A percentile compares a stretch with the other conserved stretches of the same genome.
Evolutionary conservation across 768 basidiomycete species (phyloP).

Genomic region (Amanita muscaria): DNA sequence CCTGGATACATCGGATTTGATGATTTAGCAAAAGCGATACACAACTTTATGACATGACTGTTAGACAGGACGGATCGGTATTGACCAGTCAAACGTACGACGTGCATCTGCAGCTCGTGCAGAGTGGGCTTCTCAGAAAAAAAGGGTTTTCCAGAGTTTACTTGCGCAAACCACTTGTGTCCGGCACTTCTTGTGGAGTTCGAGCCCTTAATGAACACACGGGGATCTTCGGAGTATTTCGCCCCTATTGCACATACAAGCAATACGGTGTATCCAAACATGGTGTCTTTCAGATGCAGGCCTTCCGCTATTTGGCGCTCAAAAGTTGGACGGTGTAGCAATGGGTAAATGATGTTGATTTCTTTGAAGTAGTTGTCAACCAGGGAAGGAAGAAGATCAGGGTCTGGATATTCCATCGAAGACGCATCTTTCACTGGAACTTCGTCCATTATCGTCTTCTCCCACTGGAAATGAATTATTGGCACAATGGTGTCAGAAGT

Average conservation of each 20-base stretch:
- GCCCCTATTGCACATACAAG: constrained; percentile 63
- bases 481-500: not conserved
- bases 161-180: constrained; percentile 61
- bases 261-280: constrained; percentile 45
- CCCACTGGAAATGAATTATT: constrained; percentile 22
- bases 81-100: constrained; percentile 33
- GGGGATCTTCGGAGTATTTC: constrained; percentile 49
- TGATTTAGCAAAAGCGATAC: constrained; percentile 38
- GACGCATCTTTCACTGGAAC: constrained; percentile 17
- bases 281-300: constrained; percentile 39
- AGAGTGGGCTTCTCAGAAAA: constrained; percentile 52
- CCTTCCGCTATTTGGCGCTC: constrained; percentile 38
- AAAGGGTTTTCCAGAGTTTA: constrained; percentile 51
- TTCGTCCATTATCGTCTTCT: constrained; percentile 14
- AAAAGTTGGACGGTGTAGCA: constrained; percentile 71
- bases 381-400: constrained; percentile 44
- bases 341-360: constrained; percentile 46
- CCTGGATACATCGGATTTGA: constrained; percentile 42
- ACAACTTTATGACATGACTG: constrained; percentile 27
- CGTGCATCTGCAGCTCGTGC: constrained; percentile 65
- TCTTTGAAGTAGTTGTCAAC: constrained; percentile 59
- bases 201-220: constrained; percentile 41
- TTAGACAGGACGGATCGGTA: not conserved
- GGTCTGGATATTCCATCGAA: constrained; percentile 38
- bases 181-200: constrained; percentile 40